Base-by-base conservation (phyloP, 1,139 yeast genomes). In the Suhomyces coccinellae region DNA sequence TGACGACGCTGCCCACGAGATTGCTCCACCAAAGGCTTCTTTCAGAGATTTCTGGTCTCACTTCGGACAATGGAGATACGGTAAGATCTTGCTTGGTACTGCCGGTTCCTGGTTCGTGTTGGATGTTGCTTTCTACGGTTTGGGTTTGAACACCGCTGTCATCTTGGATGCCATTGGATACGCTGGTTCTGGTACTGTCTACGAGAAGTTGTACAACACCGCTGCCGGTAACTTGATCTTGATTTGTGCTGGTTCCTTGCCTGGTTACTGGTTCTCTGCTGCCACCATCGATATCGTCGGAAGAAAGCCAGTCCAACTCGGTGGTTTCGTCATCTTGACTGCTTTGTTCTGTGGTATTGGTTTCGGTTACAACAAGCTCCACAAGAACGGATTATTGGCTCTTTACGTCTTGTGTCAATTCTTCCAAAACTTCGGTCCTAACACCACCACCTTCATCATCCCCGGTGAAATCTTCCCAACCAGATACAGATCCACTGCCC, bases 391-490 rank as follows among this genome's bases (percentile, higher is more conserved):
- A 51, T 71, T 83, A 59, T 77, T 87, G 56, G 96, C 82, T 45
- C 69, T 87, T 49, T 87, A 85, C 73, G 82, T 87, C 55, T 65
- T 87, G 49, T 80, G 85, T 53, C 95, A 87, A 73, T 85, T 88
- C 65, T 88, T 88, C 83, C 83, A 84, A 69, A 87, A 88, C 69
- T 88, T 87, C 58, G 96, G 96, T 63, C 98, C 99, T 64, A 93
- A 93, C 79, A 81, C 91, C 50, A 95, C 98, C 41, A 93, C 99
- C 48, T 93, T 93, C 71, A 80, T 93, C 60, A 82, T 89, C 59
- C 98, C 99, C 41, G 99, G 98, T 68, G 99, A 93, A 76, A 79
- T 84, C 62, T 93, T 79, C 88, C 99, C 99, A 65, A 93, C 99
- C 41, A 82, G 95, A 72, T 89, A 90, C 75, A 88, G 99, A 82